Percentiles rank a stretch among this genome's conserved stretches.
Evolutionary conservation across 139 green algal species (phyloP).

Genomic region (Choricystis sp.): DNA sequence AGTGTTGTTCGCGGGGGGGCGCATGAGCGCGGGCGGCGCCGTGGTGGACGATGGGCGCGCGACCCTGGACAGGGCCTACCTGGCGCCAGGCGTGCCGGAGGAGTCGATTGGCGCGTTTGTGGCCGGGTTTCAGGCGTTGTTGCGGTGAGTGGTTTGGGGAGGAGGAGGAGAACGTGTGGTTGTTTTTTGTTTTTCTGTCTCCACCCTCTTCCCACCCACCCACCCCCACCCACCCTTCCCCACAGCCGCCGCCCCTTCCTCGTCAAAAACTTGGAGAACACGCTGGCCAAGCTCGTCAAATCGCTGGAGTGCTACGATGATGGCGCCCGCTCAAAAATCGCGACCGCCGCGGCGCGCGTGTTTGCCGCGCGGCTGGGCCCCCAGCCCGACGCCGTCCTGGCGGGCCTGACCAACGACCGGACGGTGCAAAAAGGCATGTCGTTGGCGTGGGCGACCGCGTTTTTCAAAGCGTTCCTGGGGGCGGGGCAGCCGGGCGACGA

Average conservation of each 20-base stretch:
- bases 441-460: constrained; percentile 67
- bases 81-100: too few relatives aligned
- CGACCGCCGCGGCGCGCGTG: constrained; percentile 48
- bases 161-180: too few relatives aligned
- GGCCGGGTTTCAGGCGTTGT: too few relatives aligned
- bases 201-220: too few relatives aligned
- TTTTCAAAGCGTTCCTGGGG: constrained; percentile 73
- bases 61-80: too few relatives aligned
- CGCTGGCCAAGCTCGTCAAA: constrained; percentile 71
- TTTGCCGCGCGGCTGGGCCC: constrained; percentile 58
- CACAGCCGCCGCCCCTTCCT: constrained; percentile 77
- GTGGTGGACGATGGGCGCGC: constrained; percentile 50
- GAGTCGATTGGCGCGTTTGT: too few relatives aligned
- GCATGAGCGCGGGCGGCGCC: constrained; percentile 48
- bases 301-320: constrained; percentile 81
- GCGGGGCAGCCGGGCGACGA: constrained; percentile 32
- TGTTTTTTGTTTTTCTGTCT: too few relatives aligned
- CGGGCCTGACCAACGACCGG: constrained; percentile 61
- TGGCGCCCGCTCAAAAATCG: constrained; percentile 47
- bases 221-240: too few relatives aligned
- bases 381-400: constrained; percentile 63
- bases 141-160: too few relatives aligned
- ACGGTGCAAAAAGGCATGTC: constrained; percentile 75
- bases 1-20: constrained; percentile 73
- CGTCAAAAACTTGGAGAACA: constrained; percentile 81